Evolutionary conservation across 2,329 filamentous ascomycete species (phyloP).

Genomic region (Xylaria multiplex): DNA sequence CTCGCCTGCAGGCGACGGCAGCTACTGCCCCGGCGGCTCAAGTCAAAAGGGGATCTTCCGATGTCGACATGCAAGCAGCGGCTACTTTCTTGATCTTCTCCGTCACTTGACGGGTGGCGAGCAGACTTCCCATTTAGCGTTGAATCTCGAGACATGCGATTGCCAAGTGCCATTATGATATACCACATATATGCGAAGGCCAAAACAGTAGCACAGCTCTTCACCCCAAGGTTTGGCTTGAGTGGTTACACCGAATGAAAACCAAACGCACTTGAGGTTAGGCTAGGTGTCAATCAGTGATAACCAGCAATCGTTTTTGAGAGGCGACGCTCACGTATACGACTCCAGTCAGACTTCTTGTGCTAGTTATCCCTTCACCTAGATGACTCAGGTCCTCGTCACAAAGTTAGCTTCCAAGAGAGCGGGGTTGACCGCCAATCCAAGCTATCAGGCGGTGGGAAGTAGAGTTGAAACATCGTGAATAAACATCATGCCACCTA

Average conservation of each 20-base stretch:
- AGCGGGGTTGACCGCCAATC: conserved; percentile 28
- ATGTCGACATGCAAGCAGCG: conserved; percentile 20
- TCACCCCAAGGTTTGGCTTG: background rate
- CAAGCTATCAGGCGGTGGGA: conserved; percentile 2
- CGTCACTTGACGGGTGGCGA: conserved; percentile 13
- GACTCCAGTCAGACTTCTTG: background rate
- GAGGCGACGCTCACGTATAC: background rate
- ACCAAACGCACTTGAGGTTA: background rate
- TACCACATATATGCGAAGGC: conserved; percentile 1
- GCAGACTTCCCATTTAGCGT: conserved; percentile 7
- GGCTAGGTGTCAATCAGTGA: background rate
- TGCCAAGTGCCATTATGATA: background rate
- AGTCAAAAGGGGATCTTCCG: conserved; percentile 19
- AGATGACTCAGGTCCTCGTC: too few relatives aligned
- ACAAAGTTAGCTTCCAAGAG: background rate
- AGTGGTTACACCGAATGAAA: background rate
- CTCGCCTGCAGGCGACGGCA: conserved; percentile 33
- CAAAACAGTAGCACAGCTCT: background rate
- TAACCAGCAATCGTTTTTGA: background rate
- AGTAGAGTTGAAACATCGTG: conserved; percentile 18
- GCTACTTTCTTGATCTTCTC: conserved; percentile 6
- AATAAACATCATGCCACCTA: conserved; percentile 18
- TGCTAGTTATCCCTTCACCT: background rate
- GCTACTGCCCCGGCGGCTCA: conserved; percentile 34
- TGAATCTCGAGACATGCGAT: background rate